Conservation (phyloP, 2,329 filamentous ascomycete species). For the Aspergillus fijiensis region DNA sequence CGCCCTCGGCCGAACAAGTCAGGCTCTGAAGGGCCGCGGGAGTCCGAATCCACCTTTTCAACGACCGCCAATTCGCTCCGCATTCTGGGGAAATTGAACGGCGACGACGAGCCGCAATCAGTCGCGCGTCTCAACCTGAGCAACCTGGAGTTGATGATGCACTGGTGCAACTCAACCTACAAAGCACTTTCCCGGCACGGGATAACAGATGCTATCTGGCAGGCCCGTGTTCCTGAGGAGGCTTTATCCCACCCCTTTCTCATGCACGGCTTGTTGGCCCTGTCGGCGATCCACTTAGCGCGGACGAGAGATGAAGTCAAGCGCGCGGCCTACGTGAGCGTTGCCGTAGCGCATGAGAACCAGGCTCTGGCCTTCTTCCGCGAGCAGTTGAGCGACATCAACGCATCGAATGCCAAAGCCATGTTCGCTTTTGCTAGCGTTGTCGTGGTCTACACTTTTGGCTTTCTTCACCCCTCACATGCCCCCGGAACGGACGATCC, state of each 20-base stretch:
- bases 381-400: constrained; percentile 32
- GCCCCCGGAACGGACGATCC: constrained; percentile 20
- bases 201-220: constrained; percentile 36
- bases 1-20: constrained; percentile 20
- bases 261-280: constrained; percentile 39
- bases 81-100: constrained; percentile 25
- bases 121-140: constrained; percentile 41
- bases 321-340: constrained; percentile 32
- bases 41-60: constrained; percentile 11
- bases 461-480: constrained; percentile 31
- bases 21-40: constrained; percentile 20
- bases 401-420: constrained; percentile 38
- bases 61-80: constrained; percentile 24
- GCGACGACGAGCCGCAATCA: constrained; percentile 11
- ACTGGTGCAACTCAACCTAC: constrained; percentile 40
- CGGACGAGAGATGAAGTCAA: constrained; percentile 27
- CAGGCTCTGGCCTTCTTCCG: constrained; percentile 37
- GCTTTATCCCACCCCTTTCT: constrained; percentile 35
- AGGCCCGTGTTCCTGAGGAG: constrained; percentile 32
- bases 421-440: constrained; percentile 42
- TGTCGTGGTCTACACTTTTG: constrained; percentile 41
- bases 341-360: constrained; percentile 38
- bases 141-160: constrained; percentile 46
- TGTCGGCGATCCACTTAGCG: constrained; percentile 37
- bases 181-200: constrained; percentile 28